A percentile compares a stretch with the other conserved stretches of the same genome.
Evolutionary conservation across 805 yeast species (phyloP).

Genomic region (Kregervanrija delftensis): DNA sequence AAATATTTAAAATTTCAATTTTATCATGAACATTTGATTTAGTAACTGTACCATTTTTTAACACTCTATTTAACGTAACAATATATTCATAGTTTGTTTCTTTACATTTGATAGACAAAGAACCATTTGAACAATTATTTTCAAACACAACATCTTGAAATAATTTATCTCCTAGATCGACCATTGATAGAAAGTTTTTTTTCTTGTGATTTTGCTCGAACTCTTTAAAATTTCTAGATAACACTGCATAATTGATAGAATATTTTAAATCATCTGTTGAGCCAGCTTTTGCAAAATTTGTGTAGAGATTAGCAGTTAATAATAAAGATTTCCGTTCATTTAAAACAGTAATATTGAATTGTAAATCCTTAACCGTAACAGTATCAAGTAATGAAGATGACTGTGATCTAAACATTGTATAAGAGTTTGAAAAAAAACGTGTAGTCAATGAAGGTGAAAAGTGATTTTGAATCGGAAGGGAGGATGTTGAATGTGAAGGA

Average conservation of each 20-base stretch:
- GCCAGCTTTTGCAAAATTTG: slow-evolving; percentile 73
- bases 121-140: slow-evolving; percentile 13
- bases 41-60: not conserved
- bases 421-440: slow-evolving; percentile 1
- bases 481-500: no score
- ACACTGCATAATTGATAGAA: slow-evolving; percentile 83
- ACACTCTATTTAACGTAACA: not conserved
- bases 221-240: slow-evolving; percentile 57
- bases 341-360: slow-evolving; percentile 10
- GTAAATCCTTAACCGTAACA: slow-evolving; percentile 47
- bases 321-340: slow-evolving; percentile 8
- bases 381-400: slow-evolving; percentile 17
- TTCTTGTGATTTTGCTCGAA: slow-evolving; percentile 38
- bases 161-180: slow-evolving; percentile 26
- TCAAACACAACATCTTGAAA: slow-evolving; percentile 15
- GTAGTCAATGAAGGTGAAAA: no score
- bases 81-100: not conserved
- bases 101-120: slow-evolving; percentile 8
- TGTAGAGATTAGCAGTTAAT: slow-evolving; percentile 46
- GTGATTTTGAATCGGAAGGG: no score
- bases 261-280: slow-evolving; percentile 70
- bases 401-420: not conserved
- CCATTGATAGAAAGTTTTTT: slow-evolving; percentile 35
- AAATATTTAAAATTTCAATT: slow-evolving; percentile 2
- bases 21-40: not conserved